phyloP scores from a whole-genome alignment of 2,329 filamentous ascomycete genomes.

The Xylaria sp. region DNA sequence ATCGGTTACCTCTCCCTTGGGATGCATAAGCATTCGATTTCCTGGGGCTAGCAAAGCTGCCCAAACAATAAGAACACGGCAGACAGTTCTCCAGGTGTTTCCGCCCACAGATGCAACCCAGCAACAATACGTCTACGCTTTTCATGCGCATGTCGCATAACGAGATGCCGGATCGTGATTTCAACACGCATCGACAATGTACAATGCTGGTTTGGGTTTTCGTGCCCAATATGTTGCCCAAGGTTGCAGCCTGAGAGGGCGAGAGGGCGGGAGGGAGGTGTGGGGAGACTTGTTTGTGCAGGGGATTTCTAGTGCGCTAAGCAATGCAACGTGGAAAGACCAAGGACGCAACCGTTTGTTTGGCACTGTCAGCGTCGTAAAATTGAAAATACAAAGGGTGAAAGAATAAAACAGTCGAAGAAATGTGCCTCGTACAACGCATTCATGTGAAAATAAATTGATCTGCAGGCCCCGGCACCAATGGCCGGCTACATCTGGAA shows the following conservation, averaged over 20 bases:
- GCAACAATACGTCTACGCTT: slow-evolving; percentile 5
- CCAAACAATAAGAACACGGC: slow-evolving; percentile 2
- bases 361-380: slow-evolving; percentile 21
- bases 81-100: not conserved
- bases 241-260: slow-evolving; percentile 34
- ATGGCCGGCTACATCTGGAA: slow-evolving; percentile 13
- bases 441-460: slow-evolving; percentile 30
- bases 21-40: not conserved
- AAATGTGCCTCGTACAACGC: slow-evolving; percentile 33
- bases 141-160: slow-evolving; percentile 3
- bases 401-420: slow-evolving; percentile 10
- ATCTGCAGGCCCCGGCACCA: slow-evolving; percentile 29
- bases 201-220: slow-evolving; percentile 28
- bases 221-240: slow-evolving; percentile 34
- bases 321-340: slow-evolving; percentile 33
- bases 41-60: not conserved
- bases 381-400: slow-evolving; percentile 8
- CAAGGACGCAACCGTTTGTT: slow-evolving; percentile 16
- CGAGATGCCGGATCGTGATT: slow-evolving; percentile 9
- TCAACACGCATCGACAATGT: slow-evolving; percentile 11
- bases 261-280: slow-evolving; percentile 17
- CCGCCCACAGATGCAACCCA: slow-evolving; percentile 1
- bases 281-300: slow-evolving; percentile 12
- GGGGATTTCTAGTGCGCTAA: slow-evolving; percentile 18
- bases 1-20: not conserved